Percentiles rank a stretch among this genome's conserved stretches.
Conservation (phyloP, 768 basidiomycete species). For the Suillus hirtellus region DNA sequence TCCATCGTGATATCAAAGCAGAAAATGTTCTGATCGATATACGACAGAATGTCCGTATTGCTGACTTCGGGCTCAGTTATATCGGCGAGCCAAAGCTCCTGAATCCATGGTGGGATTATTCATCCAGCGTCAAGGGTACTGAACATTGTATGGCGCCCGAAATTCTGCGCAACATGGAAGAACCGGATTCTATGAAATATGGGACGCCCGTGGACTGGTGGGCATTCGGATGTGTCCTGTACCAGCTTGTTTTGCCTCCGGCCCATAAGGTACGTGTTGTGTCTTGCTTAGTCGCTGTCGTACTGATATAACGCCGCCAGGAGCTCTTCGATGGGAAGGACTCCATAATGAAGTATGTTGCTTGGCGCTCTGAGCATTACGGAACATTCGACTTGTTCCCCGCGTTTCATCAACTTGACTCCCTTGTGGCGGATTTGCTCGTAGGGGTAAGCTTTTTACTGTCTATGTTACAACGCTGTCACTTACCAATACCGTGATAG, state of each 20-base stretch:
- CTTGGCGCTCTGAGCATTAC: slow-evolving; percentile 16
- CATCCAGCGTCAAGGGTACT: slow-evolving; percentile 35
- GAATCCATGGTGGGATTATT: slow-evolving; percentile 16
- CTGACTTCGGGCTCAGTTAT: slow-evolving; percentile 43
- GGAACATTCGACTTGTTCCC: slow-evolving; percentile 23
- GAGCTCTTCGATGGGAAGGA: slow-evolving; percentile 31
- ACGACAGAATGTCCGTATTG: slow-evolving; percentile 41
- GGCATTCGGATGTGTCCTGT: slow-evolving; percentile 42
- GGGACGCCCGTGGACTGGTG: slow-evolving; percentile 42
- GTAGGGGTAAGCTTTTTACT: slow-evolving; percentile 28
- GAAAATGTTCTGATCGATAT: slow-evolving; percentile 65
- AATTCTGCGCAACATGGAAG: slow-evolving; percentile 30
- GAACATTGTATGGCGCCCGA: slow-evolving; percentile 43
- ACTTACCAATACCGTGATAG: background rate
- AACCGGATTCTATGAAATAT: slow-evolving; percentile 22
- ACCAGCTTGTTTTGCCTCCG: slow-evolving; percentile 34
- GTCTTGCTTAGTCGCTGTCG: background rate
- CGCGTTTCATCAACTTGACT: slow-evolving; percentile 23
- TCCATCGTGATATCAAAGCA: slow-evolving; percentile 70
- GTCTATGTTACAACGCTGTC: too few relatives aligned
- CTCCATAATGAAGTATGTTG: slow-evolving; percentile 24
- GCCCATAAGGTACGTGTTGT: slow-evolving; percentile 25
- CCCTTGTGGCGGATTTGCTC: slow-evolving; percentile 28
- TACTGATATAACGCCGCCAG: slow-evolving; percentile 20
- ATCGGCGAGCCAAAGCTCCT: slow-evolving; percentile 18